Base-by-base conservation (phyloP, 192 early-diverging fungal genomes). In the Backusella westeae region DNA sequence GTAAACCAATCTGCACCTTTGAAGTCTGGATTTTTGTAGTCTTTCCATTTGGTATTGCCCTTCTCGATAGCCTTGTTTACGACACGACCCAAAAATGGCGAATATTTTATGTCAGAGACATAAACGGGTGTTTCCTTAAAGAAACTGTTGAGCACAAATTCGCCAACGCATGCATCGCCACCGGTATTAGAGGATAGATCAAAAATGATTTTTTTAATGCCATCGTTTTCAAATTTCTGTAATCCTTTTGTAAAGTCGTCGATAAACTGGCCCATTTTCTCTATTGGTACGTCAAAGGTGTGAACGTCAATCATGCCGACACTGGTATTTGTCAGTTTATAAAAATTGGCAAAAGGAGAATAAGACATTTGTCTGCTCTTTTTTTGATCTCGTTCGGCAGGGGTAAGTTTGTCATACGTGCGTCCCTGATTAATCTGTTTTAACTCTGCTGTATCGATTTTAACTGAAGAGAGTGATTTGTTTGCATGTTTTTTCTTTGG, bases 111-210 rank as follows among this genome's bases (percentile, higher is more conserved):
- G 41, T 80, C 79, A 67, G 79, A 80, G 34, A 71, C 69, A 69
- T 80, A 80, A n/a, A 73, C 75, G 4, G 74, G 74, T 26, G 79
- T 80, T 21, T 70, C 17, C 34, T 70, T 69, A 49, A 75, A 73
- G 17, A 80, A 73, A 2, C 75, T 73, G 12, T 80, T 76, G 65
- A 80, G 75, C n/a, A 80, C 72, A 39, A 76, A 80, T 56, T 80
- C 79, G n/a, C 79, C 79, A 53, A 75, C 66, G 41, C 79, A 80
- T 2, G 79, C 79, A 69, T 80, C 79, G 41, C 79, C 79, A 17
- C 79, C 79, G 15, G 71, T 71, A 49, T 80, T 80, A 44, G 69
- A 65, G 35, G 79, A 80, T 23, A 80, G 65, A 67, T 80, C 76
- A 56, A 80, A 35, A 29, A 80, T 80, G 36, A 80, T 80, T 49